A percentile compares a stretch with the other conserved stretches of the same genome.
phyloP scores from a whole-genome alignment of 257 asterid genomes.

The Solanum bukasovii region DNA sequence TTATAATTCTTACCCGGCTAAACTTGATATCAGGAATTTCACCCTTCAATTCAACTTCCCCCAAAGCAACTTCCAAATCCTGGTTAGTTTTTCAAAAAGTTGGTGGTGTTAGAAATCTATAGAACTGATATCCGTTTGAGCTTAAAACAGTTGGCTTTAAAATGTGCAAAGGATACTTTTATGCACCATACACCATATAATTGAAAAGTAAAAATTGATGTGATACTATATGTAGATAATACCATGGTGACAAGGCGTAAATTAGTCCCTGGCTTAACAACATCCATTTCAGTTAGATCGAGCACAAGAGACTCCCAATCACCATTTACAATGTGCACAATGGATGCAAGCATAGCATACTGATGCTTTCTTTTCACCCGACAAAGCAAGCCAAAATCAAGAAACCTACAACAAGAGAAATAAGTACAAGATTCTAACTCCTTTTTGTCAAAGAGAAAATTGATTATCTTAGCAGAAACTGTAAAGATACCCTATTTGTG shows the following conservation, averaged over 20 bases:
- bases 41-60: slow-evolving; percentile 50
- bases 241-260: slow-evolving; percentile 74
- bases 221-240: slow-evolving; percentile 9
- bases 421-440: slow-evolving; percentile 2
- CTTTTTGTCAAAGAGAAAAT: background rate
- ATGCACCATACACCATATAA: background rate
- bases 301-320: slow-evolving; percentile 88
- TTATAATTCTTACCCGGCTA: slow-evolving; percentile 64
- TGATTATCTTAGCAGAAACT: slow-evolving; percentile 5
- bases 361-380: slow-evolving; percentile 96
- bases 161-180: background rate
- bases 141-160: background rate
- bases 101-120: slow-evolving; percentile 2
- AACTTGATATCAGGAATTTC: slow-evolving; percentile 81
- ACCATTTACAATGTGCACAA: slow-evolving; percentile 83
- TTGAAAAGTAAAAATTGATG: slow-evolving; percentile 1
- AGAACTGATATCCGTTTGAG: background rate
- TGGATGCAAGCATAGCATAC: slow-evolving; percentile 83
- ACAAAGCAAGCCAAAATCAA: slow-evolving; percentile 95
- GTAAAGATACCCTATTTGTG: slow-evolving; percentile 65
- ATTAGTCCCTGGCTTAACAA: slow-evolving; percentile 76
- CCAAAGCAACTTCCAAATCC: slow-evolving; percentile 80
- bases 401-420: slow-evolving; percentile 45
- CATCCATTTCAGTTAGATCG: slow-evolving; percentile 82
- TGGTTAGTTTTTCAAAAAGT: slow-evolving; percentile 19